Evolutionary conservation across 2,329 filamentous ascomycete species (phyloP), one percentile per base, ranked within the genome.

Genomic region (Trichophyton simii): DNA sequence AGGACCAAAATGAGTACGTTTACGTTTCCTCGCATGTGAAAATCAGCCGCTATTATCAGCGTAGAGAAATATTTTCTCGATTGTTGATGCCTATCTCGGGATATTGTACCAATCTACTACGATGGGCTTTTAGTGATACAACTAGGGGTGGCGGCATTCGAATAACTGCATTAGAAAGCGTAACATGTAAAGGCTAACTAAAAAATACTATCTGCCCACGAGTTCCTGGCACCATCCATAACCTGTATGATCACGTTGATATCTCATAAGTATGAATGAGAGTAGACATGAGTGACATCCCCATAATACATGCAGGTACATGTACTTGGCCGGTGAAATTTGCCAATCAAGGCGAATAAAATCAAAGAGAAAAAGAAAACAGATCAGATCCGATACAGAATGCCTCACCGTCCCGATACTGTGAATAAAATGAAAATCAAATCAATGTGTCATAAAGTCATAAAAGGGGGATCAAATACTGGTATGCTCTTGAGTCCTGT

Each of bases 331-430:
- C 31, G 5, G 50, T 36, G 13, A 55, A 36, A 55, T 36, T 55
- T 55, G 50, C 20, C 28, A 55, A 55, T 18, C 18, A n/a, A 55
- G 34, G 9, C 50, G 28, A 55, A 28, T 34, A 55, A 55, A 55
- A 55, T 55, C n/a, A 36, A 25, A 28, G 31, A 36, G n/a, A 55
- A 55, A 55, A 55, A n/a, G 34, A 36, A 54, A 55, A 55, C 50
- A 55, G 50, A 55, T 55, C 28, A 28, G 25, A 36, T 55, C 50
- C 6, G 22, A 25, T 20, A 20, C 25, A 34, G 50, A 36, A 55
- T 55, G 50, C 50, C 50, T 55, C 50, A 28, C 50, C 18, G n/a
- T 55, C 31, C 18, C 11, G 28, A 55, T 55, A 55, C 50, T 36
- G 50, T 18, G 28, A 55, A 55, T 54, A 54, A 31, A 55, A 34